Conservation (phyloP, 2,329 filamentous ascomycete genomes). For the Botryotinia convoluta region DNA sequence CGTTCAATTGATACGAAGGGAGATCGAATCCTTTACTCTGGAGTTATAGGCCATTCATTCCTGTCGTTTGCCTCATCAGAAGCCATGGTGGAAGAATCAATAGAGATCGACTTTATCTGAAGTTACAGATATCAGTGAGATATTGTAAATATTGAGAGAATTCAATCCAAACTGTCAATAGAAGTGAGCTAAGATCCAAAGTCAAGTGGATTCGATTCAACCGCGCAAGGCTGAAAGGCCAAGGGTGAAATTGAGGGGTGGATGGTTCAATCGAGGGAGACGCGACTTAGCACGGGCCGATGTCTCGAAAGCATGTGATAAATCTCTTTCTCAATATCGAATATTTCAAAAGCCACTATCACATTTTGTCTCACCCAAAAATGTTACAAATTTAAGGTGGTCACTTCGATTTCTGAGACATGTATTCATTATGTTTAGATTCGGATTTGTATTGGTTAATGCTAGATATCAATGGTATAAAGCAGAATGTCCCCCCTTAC, state of each 20-base stretch:
- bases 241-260: neutral
- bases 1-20: no score
- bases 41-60: conserved; percentile 14
- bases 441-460: neutral
- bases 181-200: neutral
- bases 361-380: neutral
- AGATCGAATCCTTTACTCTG: neutral
- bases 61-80: neutral
- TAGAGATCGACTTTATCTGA: neutral
- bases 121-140: neutral
- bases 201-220: neutral
- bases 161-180: neutral
- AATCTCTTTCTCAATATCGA: neutral
- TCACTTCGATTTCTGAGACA: neutral
- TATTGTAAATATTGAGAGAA: neutral
- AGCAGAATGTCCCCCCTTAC: neutral
- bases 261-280: conserved; percentile 1
- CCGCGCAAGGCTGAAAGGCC: neutral
- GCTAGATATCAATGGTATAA: neutral
- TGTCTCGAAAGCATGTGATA: conserved; percentile 14
- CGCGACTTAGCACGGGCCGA: conserved; percentile 6
- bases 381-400: neutral
- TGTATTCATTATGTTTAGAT: neutral
- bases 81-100: neutral
- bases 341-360: neutral